Percentiles rank a stretch among this genome's conserved stretches.
Evolutionary conservation across 768 basidiomycete genomes (phyloP).

Genomic region (Exidia glandulosa): DNA sequence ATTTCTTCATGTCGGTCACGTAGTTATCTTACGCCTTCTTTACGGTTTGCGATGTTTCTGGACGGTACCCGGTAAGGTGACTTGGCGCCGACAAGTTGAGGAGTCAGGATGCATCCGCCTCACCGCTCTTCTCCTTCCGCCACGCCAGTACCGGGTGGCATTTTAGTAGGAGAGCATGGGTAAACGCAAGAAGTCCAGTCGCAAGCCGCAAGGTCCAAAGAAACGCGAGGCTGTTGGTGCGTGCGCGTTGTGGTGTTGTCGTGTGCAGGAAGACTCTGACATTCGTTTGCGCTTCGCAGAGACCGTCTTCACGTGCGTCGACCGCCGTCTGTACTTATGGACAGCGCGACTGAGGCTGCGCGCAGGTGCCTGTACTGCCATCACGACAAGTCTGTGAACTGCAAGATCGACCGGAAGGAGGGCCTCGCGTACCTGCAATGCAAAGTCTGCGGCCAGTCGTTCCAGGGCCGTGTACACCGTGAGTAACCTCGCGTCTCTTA

Average conservation of each 20-base stretch:
- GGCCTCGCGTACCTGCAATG: constrained; percentile 71
- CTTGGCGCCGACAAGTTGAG: not conserved
- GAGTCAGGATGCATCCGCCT: not conserved
- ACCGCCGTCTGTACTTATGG: constrained; percentile 1
- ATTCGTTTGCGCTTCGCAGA: not conserved
- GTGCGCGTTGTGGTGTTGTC: constrained; percentile 11
- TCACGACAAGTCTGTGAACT: constrained; percentile 81
- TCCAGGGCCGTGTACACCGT: constrained; percentile 84
- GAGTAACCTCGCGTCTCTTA: constrained; percentile 18
- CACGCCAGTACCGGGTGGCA: not conserved
- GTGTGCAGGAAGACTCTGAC: no score
- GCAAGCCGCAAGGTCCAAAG: constrained; percentile 60
- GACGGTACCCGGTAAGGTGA: not conserved
- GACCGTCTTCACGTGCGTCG: not conserved
- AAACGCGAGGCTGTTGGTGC: constrained; percentile 65
- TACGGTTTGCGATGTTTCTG: not conserved
- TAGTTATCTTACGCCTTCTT: not conserved
- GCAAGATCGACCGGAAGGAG: constrained; percentile 77
- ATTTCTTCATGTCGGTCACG: not conserved
- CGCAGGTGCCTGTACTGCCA: constrained; percentile 78
- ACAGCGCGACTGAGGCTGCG: constrained; percentile 1
- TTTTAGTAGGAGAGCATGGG: constrained; percentile 45
- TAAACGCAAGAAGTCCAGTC: constrained; percentile 82
- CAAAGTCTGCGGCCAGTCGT: constrained; percentile 77
- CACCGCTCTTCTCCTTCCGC: not conserved